Percentiles rank a stretch among this genome's conserved stretches.
Conservation (phyloP, 352 stramenopile species). For the Pythium utonaiense region DNA sequence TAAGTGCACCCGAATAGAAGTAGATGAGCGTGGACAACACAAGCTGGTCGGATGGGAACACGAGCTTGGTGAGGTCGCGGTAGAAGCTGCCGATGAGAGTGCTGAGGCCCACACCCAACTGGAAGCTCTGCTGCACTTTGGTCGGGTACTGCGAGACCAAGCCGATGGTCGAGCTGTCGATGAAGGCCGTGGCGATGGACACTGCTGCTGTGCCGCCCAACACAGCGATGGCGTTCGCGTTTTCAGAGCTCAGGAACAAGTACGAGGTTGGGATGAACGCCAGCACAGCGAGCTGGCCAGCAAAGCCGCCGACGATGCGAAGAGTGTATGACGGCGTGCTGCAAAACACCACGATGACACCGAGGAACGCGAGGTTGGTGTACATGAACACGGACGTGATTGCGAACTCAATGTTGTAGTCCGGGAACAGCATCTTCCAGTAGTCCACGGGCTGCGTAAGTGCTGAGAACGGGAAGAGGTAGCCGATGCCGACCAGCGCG, state of each 20-base stretch:
- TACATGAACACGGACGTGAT: conserved; percentile 86
- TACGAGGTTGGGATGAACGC: conserved; percentile 77
- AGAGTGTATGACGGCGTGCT: conserved; percentile 62
- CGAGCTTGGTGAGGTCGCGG: conserved; percentile 75
- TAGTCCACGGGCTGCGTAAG: conserved; percentile 89
- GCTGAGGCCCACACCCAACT: conserved; percentile 77
- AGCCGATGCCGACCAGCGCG: conserved; percentile 68
- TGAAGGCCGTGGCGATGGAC: conserved; percentile 73
- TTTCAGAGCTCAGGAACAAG: conserved; percentile 65
- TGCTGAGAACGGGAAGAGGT: conserved; percentile 86
- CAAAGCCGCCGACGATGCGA: conserved; percentile 77
- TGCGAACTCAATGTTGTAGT: conserved; percentile 86
- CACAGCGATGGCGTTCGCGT: conserved; percentile 59
- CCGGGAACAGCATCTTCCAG: conserved; percentile 81
- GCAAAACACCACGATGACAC: conserved; percentile 58
- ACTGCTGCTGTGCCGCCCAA: conserved; percentile 59
- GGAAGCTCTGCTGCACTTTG: conserved; percentile 76
- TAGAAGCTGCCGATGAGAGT: conserved; percentile 82
- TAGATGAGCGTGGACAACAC: conserved; percentile 75
- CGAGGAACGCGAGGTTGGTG: conserved; percentile 70
- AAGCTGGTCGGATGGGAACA: conserved; percentile 59
- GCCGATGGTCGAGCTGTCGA: conserved; percentile 82
- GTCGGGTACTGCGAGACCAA: conserved; percentile 78
- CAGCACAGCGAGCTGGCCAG: conserved; percentile 67
- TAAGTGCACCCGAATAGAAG: conserved; percentile 79